phyloP scores from a whole-genome alignment of 306 rosid genomes.

The Pterocarpus santalinus region DNA sequence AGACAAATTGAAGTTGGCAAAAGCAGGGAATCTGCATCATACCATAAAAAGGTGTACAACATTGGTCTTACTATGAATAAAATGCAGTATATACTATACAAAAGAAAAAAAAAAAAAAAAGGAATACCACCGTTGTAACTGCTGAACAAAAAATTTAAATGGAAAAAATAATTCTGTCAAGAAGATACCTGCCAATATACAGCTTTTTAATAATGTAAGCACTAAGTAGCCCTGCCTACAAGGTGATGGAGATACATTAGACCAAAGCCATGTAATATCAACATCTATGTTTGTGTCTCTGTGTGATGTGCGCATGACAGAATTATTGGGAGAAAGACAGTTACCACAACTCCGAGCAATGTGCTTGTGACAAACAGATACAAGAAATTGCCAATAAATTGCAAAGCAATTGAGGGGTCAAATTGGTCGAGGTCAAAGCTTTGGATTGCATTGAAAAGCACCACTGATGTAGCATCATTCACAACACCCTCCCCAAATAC shows the following conservation, averaged over 20 bases:
- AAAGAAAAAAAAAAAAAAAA: no score
- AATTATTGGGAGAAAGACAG: constrained; percentile 42
- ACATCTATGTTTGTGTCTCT: constrained; percentile 4
- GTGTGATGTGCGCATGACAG: constrained; percentile 3
- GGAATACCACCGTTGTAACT: constrained; percentile 29
- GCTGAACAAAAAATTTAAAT: constrained; percentile 36
- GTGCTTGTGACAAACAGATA: constrained; percentile 88
- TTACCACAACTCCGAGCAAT: constrained; percentile 86
- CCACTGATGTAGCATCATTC: constrained; percentile 98
- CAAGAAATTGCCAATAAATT: constrained; percentile 76
- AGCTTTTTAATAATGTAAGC: constrained; percentile 89
- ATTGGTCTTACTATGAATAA: constrained; percentile 31
- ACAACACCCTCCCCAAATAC: constrained; percentile 99
- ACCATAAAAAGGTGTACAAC: not conserved
- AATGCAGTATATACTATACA: not conserved
- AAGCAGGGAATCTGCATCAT: constrained; percentile 2
- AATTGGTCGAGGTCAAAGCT: constrained; percentile 81
- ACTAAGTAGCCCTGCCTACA: constrained; percentile 91
- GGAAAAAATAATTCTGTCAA: constrained; percentile 28
- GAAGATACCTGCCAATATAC: constrained; percentile 86
- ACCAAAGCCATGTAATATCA: constrained; percentile 37
- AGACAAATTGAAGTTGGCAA: constrained; percentile 18
- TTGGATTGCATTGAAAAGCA: constrained; percentile 97
- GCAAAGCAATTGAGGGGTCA: constrained; percentile 66
- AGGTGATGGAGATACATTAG: constrained; percentile 54